These are phyloP conservation scores for Orychophragmus violaceus DNA, from an alignment of 345 rosid genomes.

Conservation along the genomic window DNA sequence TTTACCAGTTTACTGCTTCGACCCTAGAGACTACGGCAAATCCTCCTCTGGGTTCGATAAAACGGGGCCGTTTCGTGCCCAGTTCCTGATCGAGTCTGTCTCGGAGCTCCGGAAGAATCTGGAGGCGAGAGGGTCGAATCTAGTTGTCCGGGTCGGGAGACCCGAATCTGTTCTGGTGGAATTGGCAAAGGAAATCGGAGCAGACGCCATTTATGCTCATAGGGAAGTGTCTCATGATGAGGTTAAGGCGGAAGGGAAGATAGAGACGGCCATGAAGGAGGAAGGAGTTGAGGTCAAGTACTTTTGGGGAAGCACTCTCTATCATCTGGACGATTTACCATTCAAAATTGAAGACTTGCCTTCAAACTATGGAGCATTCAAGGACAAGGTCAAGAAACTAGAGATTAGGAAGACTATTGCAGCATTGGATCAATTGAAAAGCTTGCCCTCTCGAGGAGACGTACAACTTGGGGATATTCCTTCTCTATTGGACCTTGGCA, in stretches of 20 bases:
- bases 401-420: conserved; percentile 84
- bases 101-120: conserved; percentile 81
- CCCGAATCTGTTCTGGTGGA: conserved; percentile 77
- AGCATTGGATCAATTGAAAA: conserved; percentile 81
- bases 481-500: conserved; percentile 77
- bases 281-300: conserved; percentile 83
- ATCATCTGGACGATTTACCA: conserved; percentile 89
- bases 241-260: conserved; percentile 81
- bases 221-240: conserved; percentile 84
- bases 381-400: conserved; percentile 62
- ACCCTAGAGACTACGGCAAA: conserved; percentile 88
- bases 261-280: conserved; percentile 79
- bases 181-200: conserved; percentile 82
- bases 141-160: conserved; percentile 77
- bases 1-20: conserved; percentile 92
- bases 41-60: conserved; percentile 87
- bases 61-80: conserved; percentile 81
- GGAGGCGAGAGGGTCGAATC: conserved; percentile 89
- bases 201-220: conserved; percentile 86
- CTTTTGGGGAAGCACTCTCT: conserved; percentile 96
- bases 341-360: conserved; percentile 89
- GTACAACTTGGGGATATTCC: conserved; percentile 93
- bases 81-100: conserved; percentile 85
- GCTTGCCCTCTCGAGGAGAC: conserved; percentile 82
- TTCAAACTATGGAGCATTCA: conserved; percentile 64